Base-by-base conservation (phyloP, 2,329 filamentous ascomycete species). In the Alternaria triticimaculans region DNA sequence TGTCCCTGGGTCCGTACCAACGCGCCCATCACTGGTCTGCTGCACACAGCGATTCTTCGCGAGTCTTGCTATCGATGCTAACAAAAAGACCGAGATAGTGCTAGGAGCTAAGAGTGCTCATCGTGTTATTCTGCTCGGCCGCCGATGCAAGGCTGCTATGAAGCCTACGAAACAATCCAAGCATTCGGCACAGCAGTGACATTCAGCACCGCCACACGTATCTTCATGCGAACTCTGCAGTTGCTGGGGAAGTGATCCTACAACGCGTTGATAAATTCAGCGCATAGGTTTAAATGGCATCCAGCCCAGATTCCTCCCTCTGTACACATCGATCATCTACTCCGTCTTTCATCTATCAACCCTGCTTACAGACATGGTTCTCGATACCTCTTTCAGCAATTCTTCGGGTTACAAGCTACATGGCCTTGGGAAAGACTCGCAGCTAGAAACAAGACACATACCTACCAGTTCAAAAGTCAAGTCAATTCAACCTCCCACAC, bases 161-260 rank as follows among this genome's bases (percentile, higher is more conserved):
- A 51, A 49, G 10, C 50, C 43, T 45, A 25, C 37, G 37, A 44
- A 59, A 54, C 43, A 44, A 60, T 21, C n/a, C 30, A 33, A 21
- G 25, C 20, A 44, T 45, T 51, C 41, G 56, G 63, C 37, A 64
- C 46, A 51, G 48, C 25, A 58, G 30, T 37, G 53, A 60, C 48
- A 58, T 43, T 30, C 30, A 49, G 56, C 66, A 66, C 55, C 55
- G 64, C 64, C 66, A 66, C 64, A 41, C 26, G 25, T 50, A n/a
- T 37, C 45, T 30, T 51, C 25, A 55, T 55, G 50, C 45, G 33
- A 25, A 45, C 51, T 44, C 26, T 60, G 46, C 41, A 55, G 14
- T 30, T 37, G 26, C 45, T 59, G 37, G 60, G 37, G 48, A 20
- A 46, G 23, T 10, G 33, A 10, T 50, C 26, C 51, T 64, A 28